Conservation (phyloP, 345 rosid genomes). For the Citrus reticulata region DNA sequence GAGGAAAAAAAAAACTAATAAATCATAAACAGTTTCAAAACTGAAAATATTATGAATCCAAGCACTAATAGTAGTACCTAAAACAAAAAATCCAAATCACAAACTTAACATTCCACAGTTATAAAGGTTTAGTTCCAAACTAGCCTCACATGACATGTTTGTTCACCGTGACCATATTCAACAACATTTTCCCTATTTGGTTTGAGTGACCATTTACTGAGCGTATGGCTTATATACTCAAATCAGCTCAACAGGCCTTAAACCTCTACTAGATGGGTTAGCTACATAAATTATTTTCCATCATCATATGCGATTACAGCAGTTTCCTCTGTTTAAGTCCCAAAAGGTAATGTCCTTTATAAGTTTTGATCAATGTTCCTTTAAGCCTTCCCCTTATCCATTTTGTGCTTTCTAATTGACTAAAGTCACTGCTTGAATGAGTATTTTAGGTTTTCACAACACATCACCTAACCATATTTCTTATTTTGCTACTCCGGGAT, state of each 20-base stretch:
- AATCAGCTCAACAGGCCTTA: neutral
- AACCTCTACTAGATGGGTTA: neutral
- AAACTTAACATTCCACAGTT: neutral
- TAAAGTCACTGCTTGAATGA: neutral
- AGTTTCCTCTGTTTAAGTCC: neutral
- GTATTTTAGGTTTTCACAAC: too few relatives aligned
- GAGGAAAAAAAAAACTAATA: constrained; percentile 3
- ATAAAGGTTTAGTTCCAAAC: neutral
- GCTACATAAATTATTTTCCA: neutral
- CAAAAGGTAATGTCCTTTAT: neutral
- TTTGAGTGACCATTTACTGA: neutral
- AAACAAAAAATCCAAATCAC: neutral
- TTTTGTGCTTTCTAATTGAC: neutral
- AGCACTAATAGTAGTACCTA: neutral
- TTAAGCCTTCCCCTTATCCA: neutral
- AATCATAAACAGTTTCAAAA: neutral
- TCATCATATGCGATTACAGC: neutral
- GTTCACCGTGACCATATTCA: neutral
- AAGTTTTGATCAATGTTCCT: neutral
- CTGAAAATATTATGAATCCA: neutral
- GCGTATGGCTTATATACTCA: neutral
- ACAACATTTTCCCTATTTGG: neutral
- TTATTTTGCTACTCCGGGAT: neutral
- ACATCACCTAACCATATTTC: neutral
- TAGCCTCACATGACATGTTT: neutral